Conservation (phyloP, 352 stramenopile genomes). For the Stramenopiles sp. region DNA sequence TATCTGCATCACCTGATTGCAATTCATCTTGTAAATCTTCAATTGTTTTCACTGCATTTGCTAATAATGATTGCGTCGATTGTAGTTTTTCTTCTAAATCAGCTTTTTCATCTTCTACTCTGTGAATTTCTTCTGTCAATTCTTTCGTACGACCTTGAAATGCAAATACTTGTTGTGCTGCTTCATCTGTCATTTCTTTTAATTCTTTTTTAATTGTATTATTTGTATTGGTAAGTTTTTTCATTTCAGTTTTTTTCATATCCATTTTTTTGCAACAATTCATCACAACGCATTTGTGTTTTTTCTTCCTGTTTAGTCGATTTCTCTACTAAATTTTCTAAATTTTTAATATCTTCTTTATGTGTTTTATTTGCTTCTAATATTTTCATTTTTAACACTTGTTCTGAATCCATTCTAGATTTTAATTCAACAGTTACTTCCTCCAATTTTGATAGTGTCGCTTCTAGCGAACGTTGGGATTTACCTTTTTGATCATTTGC, state of each 20-base stretch:
- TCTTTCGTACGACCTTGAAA: constrained; percentile 8
- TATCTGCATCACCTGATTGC: not conserved
- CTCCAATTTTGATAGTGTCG: not conserved
- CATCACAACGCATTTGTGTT: not conserved
- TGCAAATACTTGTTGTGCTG: constrained; percentile 8
- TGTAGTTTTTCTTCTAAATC: not conserved
- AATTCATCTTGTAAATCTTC: constrained; percentile 6
- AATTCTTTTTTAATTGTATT: not conserved
- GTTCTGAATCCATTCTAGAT: constrained; percentile 4
- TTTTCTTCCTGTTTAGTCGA: constrained; percentile 1
- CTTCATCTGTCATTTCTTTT: constrained; percentile 1
- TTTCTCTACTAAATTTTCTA: not conserved
- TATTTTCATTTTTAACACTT: constrained; percentile 3
- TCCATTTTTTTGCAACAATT: constrained; percentile 2
- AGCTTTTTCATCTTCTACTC: not conserved
- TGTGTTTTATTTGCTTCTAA: not conserved
- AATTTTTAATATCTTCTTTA: not conserved
- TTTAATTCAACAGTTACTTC: not conserved
- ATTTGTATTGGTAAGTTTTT: not conserved
- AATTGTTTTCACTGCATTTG: constrained; percentile 5
- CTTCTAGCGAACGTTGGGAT: not conserved
- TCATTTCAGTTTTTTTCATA: not conserved
- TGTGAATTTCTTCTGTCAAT: constrained; percentile 5
- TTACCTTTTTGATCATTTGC: not conserved
- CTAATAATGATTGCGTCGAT: not conserved